A percentile compares a stretch with the other conserved stretches of the same genome.
These are phyloP conservation scores for Colletotrichum karsti DNA, from an alignment of 2,329 filamentous ascomycete genomes.

Conservation along the genomic window DNA sequence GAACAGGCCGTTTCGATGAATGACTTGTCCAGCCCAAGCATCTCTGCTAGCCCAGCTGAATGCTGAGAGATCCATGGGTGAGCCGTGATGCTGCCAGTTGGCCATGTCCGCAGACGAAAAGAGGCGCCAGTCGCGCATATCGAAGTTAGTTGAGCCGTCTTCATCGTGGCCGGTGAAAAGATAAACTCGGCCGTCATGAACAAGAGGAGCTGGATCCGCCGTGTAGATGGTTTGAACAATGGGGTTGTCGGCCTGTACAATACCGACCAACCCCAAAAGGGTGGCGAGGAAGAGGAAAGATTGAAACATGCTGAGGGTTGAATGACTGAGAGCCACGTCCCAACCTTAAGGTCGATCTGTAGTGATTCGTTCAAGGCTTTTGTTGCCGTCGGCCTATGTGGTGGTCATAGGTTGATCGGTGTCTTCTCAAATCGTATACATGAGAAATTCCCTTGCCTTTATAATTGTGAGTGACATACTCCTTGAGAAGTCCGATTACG, in stretches of 20 bases:
- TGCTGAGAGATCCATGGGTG: slow-evolving; percentile 34
- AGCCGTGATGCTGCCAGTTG: slow-evolving; percentile 43
- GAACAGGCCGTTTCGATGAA: slow-evolving; percentile 42
- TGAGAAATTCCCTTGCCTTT: no score
- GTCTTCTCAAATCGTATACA: no score
- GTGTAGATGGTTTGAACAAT: neutral
- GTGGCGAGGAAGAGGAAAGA: neutral
- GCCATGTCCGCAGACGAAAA: slow-evolving; percentile 43
- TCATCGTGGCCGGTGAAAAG: slow-evolving; percentile 43
- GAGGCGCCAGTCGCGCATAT: slow-evolving; percentile 43
- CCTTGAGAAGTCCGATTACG: no score
- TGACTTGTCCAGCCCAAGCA: slow-evolving; percentile 43
- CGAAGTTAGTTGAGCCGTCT: slow-evolving; percentile 34
- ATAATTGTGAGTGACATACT: no score
- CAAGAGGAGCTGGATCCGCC: slow-evolving; percentile 36
- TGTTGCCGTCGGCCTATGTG: no score
- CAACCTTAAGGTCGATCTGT: no score
- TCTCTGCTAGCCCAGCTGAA: slow-evolving; percentile 43
- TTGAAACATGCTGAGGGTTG: neutral
- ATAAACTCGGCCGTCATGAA: slow-evolving; percentile 38
- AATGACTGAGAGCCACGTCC: no score
- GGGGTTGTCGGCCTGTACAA: neutral
- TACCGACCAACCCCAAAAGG: neutral
- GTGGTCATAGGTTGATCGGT: no score
- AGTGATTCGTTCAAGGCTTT: no score